Base-by-base conservation (phyloP, 2,329 filamentous ascomycete species). In the Phoma sp. region DNA sequence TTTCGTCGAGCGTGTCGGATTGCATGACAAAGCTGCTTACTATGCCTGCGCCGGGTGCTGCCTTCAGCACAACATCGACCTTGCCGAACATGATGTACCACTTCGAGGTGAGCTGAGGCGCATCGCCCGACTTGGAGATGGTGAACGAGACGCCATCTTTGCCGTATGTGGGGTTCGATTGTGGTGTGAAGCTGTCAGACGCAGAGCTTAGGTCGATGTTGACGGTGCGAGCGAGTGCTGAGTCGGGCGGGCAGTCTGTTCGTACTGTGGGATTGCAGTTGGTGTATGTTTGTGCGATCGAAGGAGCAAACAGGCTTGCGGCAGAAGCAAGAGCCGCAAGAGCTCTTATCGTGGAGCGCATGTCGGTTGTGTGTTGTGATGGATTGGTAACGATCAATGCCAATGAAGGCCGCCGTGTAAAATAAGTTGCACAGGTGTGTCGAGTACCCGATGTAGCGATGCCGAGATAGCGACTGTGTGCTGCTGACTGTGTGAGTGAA, bases 11-110 rank as follows among this genome's bases (percentile, higher is more conserved):
- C 68, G 86, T 85, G 74, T 98, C 94, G 13, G 93, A 97, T 77
- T 96, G 88, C 62, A 99, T 81, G 8, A 99, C 92, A 12, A 95
- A 84, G 40, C 92, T 95, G 75, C 91, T 96, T 62, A 99, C 93
- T 67, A 99, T 97, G 56, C 95, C 95, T 9, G 85, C 87, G 7
- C 95, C 95, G 0, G 92, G 88, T 9, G 95, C 92, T 24, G 91
- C 87, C 77, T 94, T 93, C 80, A 97, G 84, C 29, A 86, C 88
- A 64, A 93, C 85, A 63, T 96, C 90, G 71, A 97, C 90, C 61
- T 88, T 90, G 64, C 95, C 95, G 74, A 97, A 99, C 95, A 99
- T 98, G 80, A 99, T 96, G 82, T 97, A 98, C 85, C 96, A 98
- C 69, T 95, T 86, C 58, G 92, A 96, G 62, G 84, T 84, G 58